Conservation (phyloP, 2,329 filamentous ascomycete genomes). For the Aspergillus thermomutatus region DNA sequence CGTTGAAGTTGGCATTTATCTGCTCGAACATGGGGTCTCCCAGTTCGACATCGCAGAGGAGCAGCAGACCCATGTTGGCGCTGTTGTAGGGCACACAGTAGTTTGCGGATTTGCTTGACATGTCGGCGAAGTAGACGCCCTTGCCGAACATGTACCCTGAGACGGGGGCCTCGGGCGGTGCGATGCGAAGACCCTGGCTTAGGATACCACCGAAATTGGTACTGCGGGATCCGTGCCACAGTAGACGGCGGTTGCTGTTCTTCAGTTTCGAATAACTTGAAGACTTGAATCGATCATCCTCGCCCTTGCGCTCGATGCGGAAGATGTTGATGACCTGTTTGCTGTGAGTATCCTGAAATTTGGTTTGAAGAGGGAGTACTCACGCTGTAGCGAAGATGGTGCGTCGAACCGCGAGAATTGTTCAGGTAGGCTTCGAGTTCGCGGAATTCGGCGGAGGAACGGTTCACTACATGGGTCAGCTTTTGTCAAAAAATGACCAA, state of each 20-base stretch:
- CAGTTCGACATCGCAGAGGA: conserved; percentile 82
- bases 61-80: conserved; percentile 67
- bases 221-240: conserved; percentile 82
- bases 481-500: neutral
- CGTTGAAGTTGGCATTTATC: conserved; percentile 55
- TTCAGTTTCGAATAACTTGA: conserved; percentile 51
- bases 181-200: conserved; percentile 83
- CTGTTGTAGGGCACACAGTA: conserved; percentile 66
- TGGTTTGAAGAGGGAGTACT: neutral
- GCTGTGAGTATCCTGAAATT: neutral
- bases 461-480: conserved; percentile 47
- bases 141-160: conserved; percentile 87
- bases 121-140: conserved; percentile 83
- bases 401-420: conserved; percentile 65
- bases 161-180: conserved; percentile 71
- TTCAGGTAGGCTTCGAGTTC: conserved; percentile 65
- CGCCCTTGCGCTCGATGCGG: conserved; percentile 73
- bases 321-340: conserved; percentile 68
- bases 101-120: conserved; percentile 75
- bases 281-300: conserved; percentile 64
- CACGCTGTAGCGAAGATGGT: conserved; percentile 47
- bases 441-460: conserved; percentile 58
- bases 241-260: conserved; percentile 66
- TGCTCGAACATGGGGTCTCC: conserved; percentile 71
- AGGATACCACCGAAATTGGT: conserved; percentile 88